Percentiles rank a stretch among this genome's conserved stretches.
These are phyloP conservation scores for Monosporascus sp. DNA, from an alignment of 2,329 filamentous ascomycete species.

Conservation along the genomic window DNA sequence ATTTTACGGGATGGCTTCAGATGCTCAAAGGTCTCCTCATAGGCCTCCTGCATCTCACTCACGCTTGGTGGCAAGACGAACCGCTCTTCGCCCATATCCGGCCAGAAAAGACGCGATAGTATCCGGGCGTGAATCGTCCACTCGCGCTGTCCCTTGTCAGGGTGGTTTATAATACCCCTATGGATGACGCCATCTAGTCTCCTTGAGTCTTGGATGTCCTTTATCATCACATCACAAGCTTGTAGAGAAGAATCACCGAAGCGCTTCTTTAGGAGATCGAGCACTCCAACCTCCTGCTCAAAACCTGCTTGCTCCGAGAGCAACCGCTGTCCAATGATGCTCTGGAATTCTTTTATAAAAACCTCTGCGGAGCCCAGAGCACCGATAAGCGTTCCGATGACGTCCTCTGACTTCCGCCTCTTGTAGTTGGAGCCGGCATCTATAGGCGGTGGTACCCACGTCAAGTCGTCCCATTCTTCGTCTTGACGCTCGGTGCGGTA, in stretches of 20 bases:
- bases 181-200: slow-evolving; percentile 65
- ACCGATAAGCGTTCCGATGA: slow-evolving; percentile 84
- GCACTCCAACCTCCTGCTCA: slow-evolving; percentile 73
- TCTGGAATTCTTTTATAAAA: slow-evolving; percentile 92
- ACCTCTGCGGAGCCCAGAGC: slow-evolving; percentile 84
- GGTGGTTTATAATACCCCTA: slow-evolving; percentile 29
- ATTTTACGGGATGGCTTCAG: slow-evolving; percentile 82
- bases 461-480: slow-evolving; percentile 81
- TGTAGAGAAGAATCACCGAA: slow-evolving; percentile 84
- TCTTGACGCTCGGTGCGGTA: slow-evolving; percentile 47
- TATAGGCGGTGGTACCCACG: slow-evolving; percentile 87
- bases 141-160: slow-evolving; percentile 20
- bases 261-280: slow-evolving; percentile 80
- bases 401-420: slow-evolving; percentile 80
- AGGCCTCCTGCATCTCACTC: slow-evolving; percentile 57
- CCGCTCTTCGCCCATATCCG: slow-evolving; percentile 64
- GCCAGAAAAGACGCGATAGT: slow-evolving; percentile 91
- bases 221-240: slow-evolving; percentile 95
- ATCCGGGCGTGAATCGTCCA: slow-evolving; percentile 71
- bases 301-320: slow-evolving; percentile 62
- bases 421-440: slow-evolving; percentile 92
- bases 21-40: slow-evolving; percentile 69
- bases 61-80: slow-evolving; percentile 60
- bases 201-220: slow-evolving; percentile 80
- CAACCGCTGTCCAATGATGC: slow-evolving; percentile 79